A percentile compares a stretch with the other conserved stretches of the same genome.
These are phyloP conservation scores for Cucurbita maxima DNA, from an alignment of 306 rosid species.

Conservation along the genomic window DNA sequence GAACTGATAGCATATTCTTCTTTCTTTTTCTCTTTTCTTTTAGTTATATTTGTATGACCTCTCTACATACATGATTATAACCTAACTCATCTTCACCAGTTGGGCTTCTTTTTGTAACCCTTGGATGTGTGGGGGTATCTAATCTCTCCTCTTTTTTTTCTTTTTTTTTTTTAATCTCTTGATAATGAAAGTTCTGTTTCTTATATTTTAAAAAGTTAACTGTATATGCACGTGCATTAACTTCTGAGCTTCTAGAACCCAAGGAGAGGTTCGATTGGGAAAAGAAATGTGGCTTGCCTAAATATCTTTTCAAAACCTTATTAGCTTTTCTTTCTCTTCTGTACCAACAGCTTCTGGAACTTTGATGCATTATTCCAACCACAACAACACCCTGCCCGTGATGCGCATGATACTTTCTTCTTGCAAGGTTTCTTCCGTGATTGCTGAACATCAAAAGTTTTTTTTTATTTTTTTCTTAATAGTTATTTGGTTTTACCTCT, in stretches of 20 bases:
- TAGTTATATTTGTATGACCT: background rate
- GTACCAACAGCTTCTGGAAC: conserved; percentile 76
- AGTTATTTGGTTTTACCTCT: conserved; percentile 9
- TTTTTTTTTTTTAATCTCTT: background rate
- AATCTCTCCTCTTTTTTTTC: background rate
- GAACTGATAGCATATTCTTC: background rate
- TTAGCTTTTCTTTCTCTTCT: background rate
- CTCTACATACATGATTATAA: background rate
- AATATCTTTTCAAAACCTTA: background rate
- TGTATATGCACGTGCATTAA: background rate
- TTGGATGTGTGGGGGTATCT: background rate
- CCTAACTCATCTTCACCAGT: background rate
- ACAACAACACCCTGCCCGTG: conserved; percentile 98
- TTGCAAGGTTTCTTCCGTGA: conserved; percentile 30
- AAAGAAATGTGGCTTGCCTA: background rate
- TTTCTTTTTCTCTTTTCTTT: background rate
- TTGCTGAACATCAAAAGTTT: background rate
- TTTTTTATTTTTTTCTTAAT: conserved; percentile 9
- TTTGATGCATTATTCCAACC: conserved; percentile 94
- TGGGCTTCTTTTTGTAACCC: background rate
- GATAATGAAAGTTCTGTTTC: background rate
- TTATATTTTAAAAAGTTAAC: background rate
- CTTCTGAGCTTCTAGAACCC: background rate
- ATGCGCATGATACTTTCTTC: conserved; percentile 91
- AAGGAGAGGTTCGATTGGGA: background rate